Percentiles rank a stretch among this genome's conserved stretches.
phyloP scores from a whole-genome alignment of 805 yeast species.

The Metschnikowia shivogae region DNA sequence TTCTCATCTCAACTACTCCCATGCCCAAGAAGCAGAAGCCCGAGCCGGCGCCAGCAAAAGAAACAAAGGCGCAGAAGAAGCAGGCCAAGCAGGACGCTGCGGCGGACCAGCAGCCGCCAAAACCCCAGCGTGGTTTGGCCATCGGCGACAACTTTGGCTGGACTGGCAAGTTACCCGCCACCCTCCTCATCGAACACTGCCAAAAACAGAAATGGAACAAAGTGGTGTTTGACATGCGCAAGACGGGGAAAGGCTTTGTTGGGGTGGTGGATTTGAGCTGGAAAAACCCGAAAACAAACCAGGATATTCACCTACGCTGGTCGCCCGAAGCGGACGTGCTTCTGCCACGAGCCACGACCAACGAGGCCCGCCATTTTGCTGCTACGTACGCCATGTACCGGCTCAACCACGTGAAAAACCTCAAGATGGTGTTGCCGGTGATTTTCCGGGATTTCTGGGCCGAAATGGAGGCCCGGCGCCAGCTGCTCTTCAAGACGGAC shows the following conservation, averaged over 20 bases:
- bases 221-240: conserved; percentile 70
- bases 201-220: conserved; percentile 88
- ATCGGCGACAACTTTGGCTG: conserved; percentile 66
- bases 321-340: conserved; percentile 48
- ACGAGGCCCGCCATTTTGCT: conserved; percentile 86
- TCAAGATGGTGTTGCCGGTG: conserved; percentile 84
- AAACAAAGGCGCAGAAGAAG: conserved; percentile 6
- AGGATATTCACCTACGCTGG: conserved; percentile 54
- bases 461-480: conserved; percentile 60
- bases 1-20: neutral
- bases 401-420: conserved; percentile 72
- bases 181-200: conserved; percentile 79
- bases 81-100: conserved; percentile 5
- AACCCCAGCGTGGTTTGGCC: conserved; percentile 38
- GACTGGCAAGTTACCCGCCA: conserved; percentile 93
- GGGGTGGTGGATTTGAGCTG: conserved; percentile 64
- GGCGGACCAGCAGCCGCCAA: conserved; percentile 14
- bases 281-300: conserved; percentile 79
- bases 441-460: conserved; percentile 79
- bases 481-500: conserved; percentile 42
- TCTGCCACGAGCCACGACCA: conserved; percentile 69
- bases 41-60: conserved; percentile 5
- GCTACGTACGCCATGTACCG: conserved; percentile 87
- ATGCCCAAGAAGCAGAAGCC: conserved; percentile 13
- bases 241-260: conserved; percentile 47